These are phyloP conservation scores for Pelagomonas calceolata DNA, from an alignment of 108 stramenopile species.

Conservation along the genomic window DNA sequence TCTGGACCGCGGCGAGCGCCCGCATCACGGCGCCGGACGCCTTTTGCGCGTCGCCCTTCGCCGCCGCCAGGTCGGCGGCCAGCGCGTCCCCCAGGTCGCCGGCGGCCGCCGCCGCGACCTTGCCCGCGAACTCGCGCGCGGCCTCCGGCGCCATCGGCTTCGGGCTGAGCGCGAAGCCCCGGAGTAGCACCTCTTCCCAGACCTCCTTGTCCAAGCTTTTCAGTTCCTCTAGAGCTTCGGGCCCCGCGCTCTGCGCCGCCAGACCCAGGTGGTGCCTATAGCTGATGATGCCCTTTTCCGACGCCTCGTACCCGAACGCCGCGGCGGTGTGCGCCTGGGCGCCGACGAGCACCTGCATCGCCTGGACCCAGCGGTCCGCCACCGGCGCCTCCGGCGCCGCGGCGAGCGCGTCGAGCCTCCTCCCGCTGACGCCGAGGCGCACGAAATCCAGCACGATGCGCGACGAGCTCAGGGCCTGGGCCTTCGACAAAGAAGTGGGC, in stretches of 20 bases:
- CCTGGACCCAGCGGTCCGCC: not conserved
- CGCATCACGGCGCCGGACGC: not conserved
- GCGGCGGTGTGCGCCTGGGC: not conserved
- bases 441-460: not conserved
- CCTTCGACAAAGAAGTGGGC: not conserved
- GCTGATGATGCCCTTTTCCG: not conserved
- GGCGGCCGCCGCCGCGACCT: not conserved
- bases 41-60: not conserved
- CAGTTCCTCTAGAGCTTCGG: not conserved
- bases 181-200: not conserved
- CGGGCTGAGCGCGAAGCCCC: not conserved
- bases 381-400: not conserved
- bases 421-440: not conserved
- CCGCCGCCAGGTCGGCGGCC: not conserved
- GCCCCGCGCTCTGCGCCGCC: not conserved
- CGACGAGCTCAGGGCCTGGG: not conserved
- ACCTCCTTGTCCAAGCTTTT: not conserved
- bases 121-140: not conserved
- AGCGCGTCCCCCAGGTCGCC: not conserved
- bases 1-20: not conserved
- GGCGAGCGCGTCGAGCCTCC: not conserved
- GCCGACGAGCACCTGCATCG: not conserved
- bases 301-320: not conserved
- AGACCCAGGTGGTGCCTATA: not conserved
- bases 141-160: not conserved